Evolutionary conservation across 2,329 filamentous ascomycete genomes (phyloP), one percentile per base, ranked within the genome.

Genomic region (Emmonsiellopsis sp.): DNA sequence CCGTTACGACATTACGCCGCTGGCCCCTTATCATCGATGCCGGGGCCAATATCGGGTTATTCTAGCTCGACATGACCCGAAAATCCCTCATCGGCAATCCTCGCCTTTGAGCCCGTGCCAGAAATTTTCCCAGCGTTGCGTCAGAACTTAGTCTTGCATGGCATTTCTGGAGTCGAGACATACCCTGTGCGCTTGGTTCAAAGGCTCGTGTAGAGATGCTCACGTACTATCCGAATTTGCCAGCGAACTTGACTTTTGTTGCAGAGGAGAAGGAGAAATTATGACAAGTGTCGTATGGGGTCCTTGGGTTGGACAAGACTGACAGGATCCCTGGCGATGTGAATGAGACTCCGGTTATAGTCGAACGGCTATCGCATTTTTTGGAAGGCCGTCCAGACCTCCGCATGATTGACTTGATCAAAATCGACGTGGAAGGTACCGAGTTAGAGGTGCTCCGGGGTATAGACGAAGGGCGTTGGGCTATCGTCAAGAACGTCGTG

Each of bases 31-130:
- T 44, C 16, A 26, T 65, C 32, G 62, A 64, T 34, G 59, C 53
- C 15, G 61, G 63, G n/a, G 63, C 59, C 44, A 61, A 65, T 51
- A 62, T 65, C 32, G 62, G 63, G 41, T 38, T 65, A 30, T 64
- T 64, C 53, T 57, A 51, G 15, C 20, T 63, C 1, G 64, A 60
- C 54, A 62, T 61, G 54, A 64, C 62, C 54, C 16, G 50, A 7
- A 59, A 60, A 46, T 61, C 63, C 63, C 1, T 38, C 20, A 2
- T 50, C 62, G 13, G 54, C 47, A 11, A 62, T 65, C 54, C 50
- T 62, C 15, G 63, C 63, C 2, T 65, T 65, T 34, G 62, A 65
- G 55, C 62, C 63, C 3, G 62, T 57, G 3, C 62, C 62, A 2
- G 26, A 57, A 9, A 62, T 56, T 0, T 60, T 53, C 48, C 34